These are phyloP conservation scores for Metschnikowia cubensis DNA, from an alignment of 805 yeast genomes.

Conservation along the genomic window DNA sequence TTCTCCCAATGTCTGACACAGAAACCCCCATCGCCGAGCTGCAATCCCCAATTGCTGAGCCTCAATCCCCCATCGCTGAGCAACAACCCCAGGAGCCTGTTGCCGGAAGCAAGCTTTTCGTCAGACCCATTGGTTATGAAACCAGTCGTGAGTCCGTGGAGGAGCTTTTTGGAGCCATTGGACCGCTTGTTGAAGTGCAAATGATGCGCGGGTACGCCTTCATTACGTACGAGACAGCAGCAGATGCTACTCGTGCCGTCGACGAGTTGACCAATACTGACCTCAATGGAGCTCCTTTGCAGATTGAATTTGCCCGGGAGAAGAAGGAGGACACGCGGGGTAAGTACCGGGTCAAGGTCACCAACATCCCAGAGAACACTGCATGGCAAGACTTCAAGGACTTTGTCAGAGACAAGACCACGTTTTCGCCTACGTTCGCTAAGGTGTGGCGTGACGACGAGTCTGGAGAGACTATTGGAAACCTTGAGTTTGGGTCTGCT, in stretches of 20 bases:
- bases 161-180: constrained; percentile 63
- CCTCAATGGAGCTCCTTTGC: constrained; percentile 48
- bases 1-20: constrained; percentile 8
- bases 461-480: constrained; percentile 45
- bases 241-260: constrained; percentile 48
- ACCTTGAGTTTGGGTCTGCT: constrained; percentile 55
- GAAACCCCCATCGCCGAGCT: constrained; percentile 7
- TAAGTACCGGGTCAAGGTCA: constrained; percentile 66
- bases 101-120: constrained; percentile 36
- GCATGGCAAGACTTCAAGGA: constrained; percentile 92
- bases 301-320: constrained; percentile 52
- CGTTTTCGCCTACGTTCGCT: constrained; percentile 59
- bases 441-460: constrained; percentile 48
- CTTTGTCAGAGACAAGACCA: constrained; percentile 73
- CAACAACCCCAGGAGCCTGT: neutral
- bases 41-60: constrained; percentile 6
- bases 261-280: constrained; percentile 43
- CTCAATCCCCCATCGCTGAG: constrained; percentile 3
- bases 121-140: constrained; percentile 61
- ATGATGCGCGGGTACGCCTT: constrained; percentile 83
- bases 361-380: constrained; percentile 68
- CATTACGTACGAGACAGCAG: constrained; percentile 73
- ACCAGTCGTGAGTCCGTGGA: constrained; percentile 53
- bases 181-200: constrained; percentile 64
- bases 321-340: constrained; percentile 62